phyloP scores from a whole-genome alignment of 2,329 filamentous ascomycete genomes.

The Coniosporium tulheliwenetii region DNA sequence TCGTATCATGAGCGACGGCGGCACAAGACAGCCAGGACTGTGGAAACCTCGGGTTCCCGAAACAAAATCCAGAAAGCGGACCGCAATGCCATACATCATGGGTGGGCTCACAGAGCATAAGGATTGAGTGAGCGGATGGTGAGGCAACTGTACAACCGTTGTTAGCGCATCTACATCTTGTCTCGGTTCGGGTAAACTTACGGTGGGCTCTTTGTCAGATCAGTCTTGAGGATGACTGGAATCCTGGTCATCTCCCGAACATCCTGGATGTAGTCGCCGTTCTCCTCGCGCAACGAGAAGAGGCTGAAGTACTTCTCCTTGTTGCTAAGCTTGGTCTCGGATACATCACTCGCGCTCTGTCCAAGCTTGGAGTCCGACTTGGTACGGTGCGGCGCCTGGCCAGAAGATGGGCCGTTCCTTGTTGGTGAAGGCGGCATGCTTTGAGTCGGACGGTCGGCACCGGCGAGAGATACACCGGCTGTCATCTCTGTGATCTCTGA shows the following conservation, averaged over 20 bases:
- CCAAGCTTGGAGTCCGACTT: conserved; percentile 89
- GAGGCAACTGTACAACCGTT: conserved; percentile 42
- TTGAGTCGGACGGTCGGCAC: conserved; percentile 68
- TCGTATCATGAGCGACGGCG: too few species aligned
- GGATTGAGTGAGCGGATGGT: conserved; percentile 76
- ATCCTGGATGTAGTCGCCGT: conserved; percentile 94
- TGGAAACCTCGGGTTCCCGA: too few species aligned
- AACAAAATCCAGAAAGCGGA: too few species aligned
- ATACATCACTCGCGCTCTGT: conserved; percentile 46
- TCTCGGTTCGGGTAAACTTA: conserved; percentile 41
- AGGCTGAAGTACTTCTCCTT: conserved; percentile 93
- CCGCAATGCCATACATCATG: too few species aligned
- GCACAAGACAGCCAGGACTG: too few species aligned
- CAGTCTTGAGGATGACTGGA: conserved; percentile 96
- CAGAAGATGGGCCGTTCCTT: conserved; percentile 50
- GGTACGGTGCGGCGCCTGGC: conserved; percentile 64
- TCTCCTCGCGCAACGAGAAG: conserved; percentile 81
- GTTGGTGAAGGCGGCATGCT: conserved; percentile 87
- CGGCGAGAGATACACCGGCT: conserved; percentile 64
- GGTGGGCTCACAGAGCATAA: conserved; percentile 39
- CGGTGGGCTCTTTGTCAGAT: conserved; percentile 97
- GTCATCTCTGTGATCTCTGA: conserved; percentile 84
- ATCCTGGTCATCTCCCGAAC: conserved; percentile 95
- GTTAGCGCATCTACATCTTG: conserved; percentile 20
- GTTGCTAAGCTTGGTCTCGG: conserved; percentile 68